These are phyloP conservation scores for Phytophthora lateralis DNA, from an alignment of 352 stramenopile genomes.

Conservation along the genomic window DNA sequence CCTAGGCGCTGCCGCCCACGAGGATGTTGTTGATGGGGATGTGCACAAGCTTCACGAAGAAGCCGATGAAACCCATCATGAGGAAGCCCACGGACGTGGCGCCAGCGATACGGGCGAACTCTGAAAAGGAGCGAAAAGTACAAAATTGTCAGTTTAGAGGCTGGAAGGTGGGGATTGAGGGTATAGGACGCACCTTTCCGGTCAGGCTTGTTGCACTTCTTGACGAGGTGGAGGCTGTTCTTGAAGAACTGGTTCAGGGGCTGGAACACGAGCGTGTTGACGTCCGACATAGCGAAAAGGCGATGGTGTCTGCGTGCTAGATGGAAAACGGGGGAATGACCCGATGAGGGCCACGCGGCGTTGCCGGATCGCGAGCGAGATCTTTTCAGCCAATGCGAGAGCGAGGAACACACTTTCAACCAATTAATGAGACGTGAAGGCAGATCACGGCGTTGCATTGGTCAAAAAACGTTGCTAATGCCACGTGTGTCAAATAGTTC, in stretches of 20 bases:
- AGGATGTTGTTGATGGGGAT: constrained; percentile 99
- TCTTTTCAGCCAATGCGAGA: constrained; percentile 27
- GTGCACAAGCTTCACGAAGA: constrained; percentile 99
- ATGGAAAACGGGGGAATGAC: constrained; percentile 35
- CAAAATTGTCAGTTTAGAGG: constrained; percentile 12
- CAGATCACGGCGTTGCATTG: background rate
- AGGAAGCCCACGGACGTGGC: constrained; percentile 97
- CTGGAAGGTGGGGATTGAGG: background rate
- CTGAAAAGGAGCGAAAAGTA: constrained; percentile 44
- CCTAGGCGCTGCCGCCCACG: constrained; percentile 88
- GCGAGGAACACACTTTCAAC: background rate
- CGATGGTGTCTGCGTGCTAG: background rate
- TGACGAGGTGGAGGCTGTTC: constrained; percentile 97
- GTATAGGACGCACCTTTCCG: constrained; percentile 88
- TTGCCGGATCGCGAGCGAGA: constrained; percentile 20
- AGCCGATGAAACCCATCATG: constrained; percentile 99
- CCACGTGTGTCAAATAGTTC: constrained; percentile 17
- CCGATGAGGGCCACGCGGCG: constrained; percentile 24
- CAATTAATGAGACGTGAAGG: constrained; percentile 7
- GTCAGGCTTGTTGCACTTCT: constrained; percentile 99
- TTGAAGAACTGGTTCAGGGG: constrained; percentile 97
- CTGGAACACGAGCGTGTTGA: constrained; percentile 94
- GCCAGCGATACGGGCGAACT: constrained; percentile 96
- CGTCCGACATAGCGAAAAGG: constrained; percentile 72
- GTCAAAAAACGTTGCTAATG: constrained; percentile 14